Evolutionary conservation across 192 early-diverging fungal species (phyloP).

Genomic region (Coemansia sp.): DNA sequence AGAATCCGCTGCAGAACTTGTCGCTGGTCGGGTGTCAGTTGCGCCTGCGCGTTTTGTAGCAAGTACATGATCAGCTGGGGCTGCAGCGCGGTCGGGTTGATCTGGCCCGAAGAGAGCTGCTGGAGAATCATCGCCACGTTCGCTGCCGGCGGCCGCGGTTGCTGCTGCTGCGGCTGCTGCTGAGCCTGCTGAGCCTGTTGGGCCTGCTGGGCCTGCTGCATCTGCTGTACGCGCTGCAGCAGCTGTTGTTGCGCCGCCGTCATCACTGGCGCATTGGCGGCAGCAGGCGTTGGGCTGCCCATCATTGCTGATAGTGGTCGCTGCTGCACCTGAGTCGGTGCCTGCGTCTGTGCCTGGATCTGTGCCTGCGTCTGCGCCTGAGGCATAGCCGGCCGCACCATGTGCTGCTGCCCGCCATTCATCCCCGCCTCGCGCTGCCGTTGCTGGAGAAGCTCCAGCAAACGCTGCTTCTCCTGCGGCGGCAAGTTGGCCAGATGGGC

Average conservation of each 20-base stretch:
- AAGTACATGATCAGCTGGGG: conserved; percentile 24
- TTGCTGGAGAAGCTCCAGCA: conserved; percentile 32
- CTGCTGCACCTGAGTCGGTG: background rate
- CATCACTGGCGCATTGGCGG: conserved; percentile 13
- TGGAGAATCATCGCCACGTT: conserved; percentile 30
- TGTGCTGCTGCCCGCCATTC: conserved; percentile 4
- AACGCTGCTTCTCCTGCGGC: conserved; percentile 16
- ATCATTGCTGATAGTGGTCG: conserved; percentile 12
- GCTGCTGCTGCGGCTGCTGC: conserved; percentile 14
- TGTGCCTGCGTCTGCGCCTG: background rate
- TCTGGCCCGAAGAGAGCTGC: conserved; percentile 32
- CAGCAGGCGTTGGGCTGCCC: conserved; percentile 19
- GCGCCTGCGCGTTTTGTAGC: conserved; percentile 27
- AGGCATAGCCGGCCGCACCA: conserved; percentile 1
- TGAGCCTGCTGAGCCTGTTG: conserved; percentile 9
- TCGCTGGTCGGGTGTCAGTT: conserved; percentile 24
- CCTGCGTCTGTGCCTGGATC: too few relatives aligned
- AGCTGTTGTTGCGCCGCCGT: conserved; percentile 22
- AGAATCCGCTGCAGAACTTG: conserved; percentile 21
- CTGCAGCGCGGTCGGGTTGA: conserved; percentile 20
- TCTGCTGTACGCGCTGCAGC: conserved; percentile 18
- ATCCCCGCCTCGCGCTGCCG: conserved; percentile 12
- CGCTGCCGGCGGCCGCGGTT: conserved; percentile 19
- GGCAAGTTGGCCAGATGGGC: conserved; percentile 21
- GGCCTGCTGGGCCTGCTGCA: conserved; percentile 14